Evolutionary conservation across 257 asterid species (phyloP).

Genomic region (Przewalskia tangutica): DNA sequence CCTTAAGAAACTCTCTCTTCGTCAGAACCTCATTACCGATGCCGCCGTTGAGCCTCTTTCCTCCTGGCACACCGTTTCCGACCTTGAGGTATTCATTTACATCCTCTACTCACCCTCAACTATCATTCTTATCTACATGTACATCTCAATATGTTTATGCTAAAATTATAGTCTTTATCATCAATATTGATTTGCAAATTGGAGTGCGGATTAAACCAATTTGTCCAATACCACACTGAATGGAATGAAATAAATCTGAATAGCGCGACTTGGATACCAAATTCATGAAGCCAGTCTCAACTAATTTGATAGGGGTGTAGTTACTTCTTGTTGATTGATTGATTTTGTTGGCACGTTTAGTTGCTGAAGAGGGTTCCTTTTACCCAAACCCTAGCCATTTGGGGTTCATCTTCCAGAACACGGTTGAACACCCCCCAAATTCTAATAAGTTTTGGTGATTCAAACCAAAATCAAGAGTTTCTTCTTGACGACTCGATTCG

Average conservation of each 20-base stretch:
- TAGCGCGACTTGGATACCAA: not conserved
- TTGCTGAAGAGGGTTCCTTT: not conserved
- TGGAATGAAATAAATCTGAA: not conserved
- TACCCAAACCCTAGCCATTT: no score
- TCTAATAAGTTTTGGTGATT: no score
- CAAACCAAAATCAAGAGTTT: no score
- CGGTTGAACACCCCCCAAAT: no score
- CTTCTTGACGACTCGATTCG: no score
- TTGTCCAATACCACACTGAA: not conserved
- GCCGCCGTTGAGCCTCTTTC: constrained; percentile 57
- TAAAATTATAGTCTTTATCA: not conserved
- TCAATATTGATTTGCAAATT: not conserved
- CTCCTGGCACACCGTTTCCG: constrained; percentile 52
- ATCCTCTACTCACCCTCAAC: not conserved
- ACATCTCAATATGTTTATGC: not conserved
- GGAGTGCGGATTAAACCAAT: not conserved
- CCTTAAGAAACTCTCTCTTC: constrained; percentile 82
- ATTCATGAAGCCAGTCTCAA: not conserved
- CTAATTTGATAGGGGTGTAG: not conserved
- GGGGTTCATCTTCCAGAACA: no score
- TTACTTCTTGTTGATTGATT: not conserved
- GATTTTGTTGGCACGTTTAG: not conserved
- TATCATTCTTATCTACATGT: not conserved
- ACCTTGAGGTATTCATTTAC: constrained; percentile 45
- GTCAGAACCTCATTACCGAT: constrained; percentile 73